Base-by-base conservation (phyloP, 2,329 filamentous ascomycete genomes). In the Talaromyces rugulosus region DNA sequence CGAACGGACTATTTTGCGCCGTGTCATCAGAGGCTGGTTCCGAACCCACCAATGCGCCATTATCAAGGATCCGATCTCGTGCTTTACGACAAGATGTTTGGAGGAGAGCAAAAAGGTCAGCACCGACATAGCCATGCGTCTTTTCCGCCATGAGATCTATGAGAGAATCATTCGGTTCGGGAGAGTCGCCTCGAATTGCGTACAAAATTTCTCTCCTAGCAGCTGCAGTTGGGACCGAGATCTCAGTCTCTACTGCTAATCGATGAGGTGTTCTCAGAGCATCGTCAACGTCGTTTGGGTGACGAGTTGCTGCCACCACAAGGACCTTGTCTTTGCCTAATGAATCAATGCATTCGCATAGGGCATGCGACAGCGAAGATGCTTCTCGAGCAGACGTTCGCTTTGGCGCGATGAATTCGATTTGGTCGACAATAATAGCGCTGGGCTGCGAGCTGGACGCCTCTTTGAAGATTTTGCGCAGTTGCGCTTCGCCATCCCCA, bases 41-140 rank as follows among this genome's bases (percentile, higher is more conserved):
- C 11, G 33, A 23, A 30, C 33, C 51, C 54, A 12, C 28, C 16
- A 51, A 50, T 9, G 16, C 27, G 23, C 9, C 28, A 52, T 68
- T 62, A 28, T 65, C 47, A 14, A 71, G 62, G 59, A 73, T 70
- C 47, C 76, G 70, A 63, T 72, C 72, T 61, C 77, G 70, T 61
- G 72, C 67, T 67, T 74, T 74, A 62, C 77, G 68, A 69, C 79
- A 74, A 9, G 87, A 84, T 52, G 81, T 74, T 55, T 83, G 76
- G 55, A 89, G 80, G 0, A 97, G 80, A 14, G 82, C 83, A n/a
- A 81, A 78, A 1, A 97, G 80, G 72, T 97, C 93, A 1, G 85
- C 83, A 4, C 90, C 89, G 34, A 91, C 96, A 74, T 91, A 97
- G 4, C 93, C 94, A 70, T 97, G 92, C 0, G 93, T 96, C 61